phyloP scores from a whole-genome alignment of 2,329 filamentous ascomycete genomes.

The Phaeosphaeriaceae sp. region DNA sequence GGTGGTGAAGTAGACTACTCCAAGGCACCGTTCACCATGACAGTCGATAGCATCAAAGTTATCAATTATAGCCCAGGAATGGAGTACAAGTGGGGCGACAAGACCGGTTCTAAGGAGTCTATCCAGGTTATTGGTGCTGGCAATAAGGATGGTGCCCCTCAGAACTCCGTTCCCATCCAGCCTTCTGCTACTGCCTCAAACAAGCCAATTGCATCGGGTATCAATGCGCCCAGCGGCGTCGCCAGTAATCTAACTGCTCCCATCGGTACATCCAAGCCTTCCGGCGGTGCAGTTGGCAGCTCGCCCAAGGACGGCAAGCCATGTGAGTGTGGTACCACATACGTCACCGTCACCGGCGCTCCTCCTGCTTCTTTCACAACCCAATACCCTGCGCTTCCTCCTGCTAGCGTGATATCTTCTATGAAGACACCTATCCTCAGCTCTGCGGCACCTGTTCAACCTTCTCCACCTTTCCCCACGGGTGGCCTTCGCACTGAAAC shows the following conservation, averaged over 20 bases:
- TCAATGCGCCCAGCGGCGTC: slow-evolving; percentile 29
- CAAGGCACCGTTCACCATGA: slow-evolving; percentile 59
- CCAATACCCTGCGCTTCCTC: slow-evolving; percentile 16
- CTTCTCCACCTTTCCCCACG: slow-evolving; percentile 28
- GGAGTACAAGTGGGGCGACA: slow-evolving; percentile 59
- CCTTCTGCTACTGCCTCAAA: slow-evolving; percentile 36
- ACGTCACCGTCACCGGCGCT: slow-evolving; percentile 37
- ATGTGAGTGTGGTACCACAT: slow-evolving; percentile 35
- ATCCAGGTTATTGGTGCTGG: slow-evolving; percentile 53
- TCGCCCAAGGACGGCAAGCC: slow-evolving; percentile 11
- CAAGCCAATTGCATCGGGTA: slow-evolving; percentile 30
- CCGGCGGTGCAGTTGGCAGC: slow-evolving; percentile 12
- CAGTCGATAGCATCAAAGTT: slow-evolving; percentile 58
- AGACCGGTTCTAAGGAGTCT: slow-evolving; percentile 55
- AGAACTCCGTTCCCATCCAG: slow-evolving; percentile 31
- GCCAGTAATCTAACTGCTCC: slow-evolving; percentile 8
- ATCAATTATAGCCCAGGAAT: slow-evolving; percentile 60
- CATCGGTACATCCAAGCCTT: slow-evolving; percentile 13
- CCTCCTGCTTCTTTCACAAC: slow-evolving; percentile 28
- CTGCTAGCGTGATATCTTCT: slow-evolving; percentile 17
- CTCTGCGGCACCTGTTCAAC: slow-evolving; percentile 5
- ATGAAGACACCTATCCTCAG: slow-evolving; percentile 3
- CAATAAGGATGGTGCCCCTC: slow-evolving; percentile 39
- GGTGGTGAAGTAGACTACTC: slow-evolving; percentile 62
- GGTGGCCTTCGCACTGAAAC: slow-evolving; percentile 38